Evolutionary conservation across 2,329 filamentous ascomycete genomes (phyloP), one percentile per base, ranked within the genome.

Genomic region (Cytospora leucostoma): DNA sequence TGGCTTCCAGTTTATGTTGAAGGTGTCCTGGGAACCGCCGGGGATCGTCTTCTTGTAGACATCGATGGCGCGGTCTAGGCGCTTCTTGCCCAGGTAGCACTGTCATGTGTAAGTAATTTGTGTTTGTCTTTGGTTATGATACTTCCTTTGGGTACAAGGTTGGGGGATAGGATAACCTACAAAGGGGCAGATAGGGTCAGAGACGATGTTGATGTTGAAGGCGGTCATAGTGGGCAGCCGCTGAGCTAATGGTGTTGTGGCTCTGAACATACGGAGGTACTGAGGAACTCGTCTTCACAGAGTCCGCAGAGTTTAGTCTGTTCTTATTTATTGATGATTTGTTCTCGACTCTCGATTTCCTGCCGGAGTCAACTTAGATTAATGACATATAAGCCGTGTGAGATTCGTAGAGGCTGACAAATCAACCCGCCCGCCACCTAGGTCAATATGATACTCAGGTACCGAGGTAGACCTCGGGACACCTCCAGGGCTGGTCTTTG

Each of bases 41-140:
- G 89, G 86, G 68, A 91, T 80, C 47, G 81, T 79, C 70, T 83
- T 79, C 70, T 85, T 83, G 78, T 91, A 91, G 35, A 84, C 74
- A 10, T 79, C 73, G 65, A 96, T 94, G 66, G 89, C 91, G 66
- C 83, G 84, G 57, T 89, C 85, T 47, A 96, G 84, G 44, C 90
- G 87, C 67, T 87, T 87, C 73, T 91, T 90, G 75, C 92, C 92
- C 17, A 96, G 80, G 74, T 93, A 95, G 81, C 92, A 90, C 83
- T 85, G 77, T 7, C 11, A 15, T 77, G 59, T 69, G 67, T 63
- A 8, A 63, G 58, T 69, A 47, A 19, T 12, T 21, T n/a, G 44
- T 47, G 44, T 15, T 6, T 4, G 2, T 4, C 38, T 47, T 19
- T 44, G 40, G 40, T 56, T 47, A 40, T 17, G 38, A 13, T 6